Conservation (phyloP, 768 basidiomycete genomes). For the Mycena haematopus region DNA sequence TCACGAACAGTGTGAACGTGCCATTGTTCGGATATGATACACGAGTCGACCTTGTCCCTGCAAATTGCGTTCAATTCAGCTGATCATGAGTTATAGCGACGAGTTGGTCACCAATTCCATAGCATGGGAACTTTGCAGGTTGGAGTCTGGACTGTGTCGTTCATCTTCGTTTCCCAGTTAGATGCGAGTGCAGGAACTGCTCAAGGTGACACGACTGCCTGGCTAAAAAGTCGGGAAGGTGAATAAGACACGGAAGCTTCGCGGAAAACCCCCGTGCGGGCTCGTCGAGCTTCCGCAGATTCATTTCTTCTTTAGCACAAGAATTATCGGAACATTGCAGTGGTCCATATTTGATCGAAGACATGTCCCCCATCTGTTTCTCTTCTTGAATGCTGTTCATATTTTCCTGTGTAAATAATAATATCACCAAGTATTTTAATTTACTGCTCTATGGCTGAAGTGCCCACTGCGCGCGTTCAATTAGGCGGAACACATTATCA, state of each 20-base stretch:
- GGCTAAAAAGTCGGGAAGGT: background rate
- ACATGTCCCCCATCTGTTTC: background rate
- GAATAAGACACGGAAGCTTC: slow-evolving; percentile 15
- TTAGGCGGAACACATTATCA: too few relatives aligned
- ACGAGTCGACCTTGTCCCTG: slow-evolving; percentile 25
- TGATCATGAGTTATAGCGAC: background rate
- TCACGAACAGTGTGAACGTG: slow-evolving; percentile 20
- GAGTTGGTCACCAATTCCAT: slow-evolving; percentile 24
- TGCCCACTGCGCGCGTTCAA: too few relatives aligned
- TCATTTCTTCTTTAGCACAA: background rate
- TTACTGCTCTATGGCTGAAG: too few relatives aligned
- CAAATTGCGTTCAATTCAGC: background rate
- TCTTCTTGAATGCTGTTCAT: too few relatives aligned
- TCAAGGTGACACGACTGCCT: background rate
- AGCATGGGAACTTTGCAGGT: slow-evolving; percentile 27
- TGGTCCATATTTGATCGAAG: background rate
- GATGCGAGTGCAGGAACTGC: background rate
- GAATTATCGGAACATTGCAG: background rate
- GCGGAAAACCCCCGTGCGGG: slow-evolving; percentile 2
- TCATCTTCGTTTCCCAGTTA: slow-evolving; percentile 7
- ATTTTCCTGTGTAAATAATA: too few relatives aligned
- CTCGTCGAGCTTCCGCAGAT: background rate
- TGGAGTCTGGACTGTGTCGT: background rate
- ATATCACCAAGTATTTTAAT: too few relatives aligned
- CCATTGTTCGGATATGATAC: slow-evolving; percentile 26